Conservation (phyloP, 208 protist species). For the Wallacemonas sp. region DNA sequence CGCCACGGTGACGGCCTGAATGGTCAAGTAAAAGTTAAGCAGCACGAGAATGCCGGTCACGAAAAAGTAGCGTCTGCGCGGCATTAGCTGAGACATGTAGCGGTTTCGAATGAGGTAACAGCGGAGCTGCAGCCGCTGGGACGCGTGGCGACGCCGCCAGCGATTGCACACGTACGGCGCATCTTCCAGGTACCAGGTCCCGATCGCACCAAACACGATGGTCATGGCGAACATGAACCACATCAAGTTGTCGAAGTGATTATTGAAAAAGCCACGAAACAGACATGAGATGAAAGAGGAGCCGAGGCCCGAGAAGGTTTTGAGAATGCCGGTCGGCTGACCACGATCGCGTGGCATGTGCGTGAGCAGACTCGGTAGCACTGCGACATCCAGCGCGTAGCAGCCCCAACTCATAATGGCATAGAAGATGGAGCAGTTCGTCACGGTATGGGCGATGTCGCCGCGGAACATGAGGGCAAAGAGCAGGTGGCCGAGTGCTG, state of each 20-base stretch:
- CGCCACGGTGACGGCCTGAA: slow-evolving; percentile 36
- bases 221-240: slow-evolving; percentile 39
- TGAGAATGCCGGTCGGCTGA: slow-evolving; percentile 32
- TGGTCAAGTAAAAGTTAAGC: slow-evolving; percentile 59
- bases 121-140: slow-evolving; percentile 24
- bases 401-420: slow-evolving; percentile 41
- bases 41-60: slow-evolving; percentile 30
- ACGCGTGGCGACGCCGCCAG: slow-evolving; percentile 29
- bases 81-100: slow-evolving; percentile 59
- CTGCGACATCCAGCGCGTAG: slow-evolving; percentile 36
- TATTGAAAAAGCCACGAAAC: slow-evolving; percentile 38
- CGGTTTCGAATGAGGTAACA: slow-evolving; percentile 50
- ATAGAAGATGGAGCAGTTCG: slow-evolving; percentile 38
- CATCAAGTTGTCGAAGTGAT: slow-evolving; percentile 30
- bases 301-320: slow-evolving; percentile 49
- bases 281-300: slow-evolving; percentile 39
- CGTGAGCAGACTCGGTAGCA: slow-evolving; percentile 32
- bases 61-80: slow-evolving; percentile 37
- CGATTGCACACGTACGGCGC: slow-evolving; percentile 50
- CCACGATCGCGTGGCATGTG: slow-evolving; percentile 57
- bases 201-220: slow-evolving; percentile 25
- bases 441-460: slow-evolving; percentile 26
- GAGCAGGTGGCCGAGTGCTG: slow-evolving; percentile 26
- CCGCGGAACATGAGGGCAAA: slow-evolving; percentile 45
- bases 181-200: slow-evolving; percentile 37